Evolutionary conservation across 140 eudicot species (phyloP), one percentile per base, ranked within the genome.

Genomic region (Anethum foeniculum): DNA sequence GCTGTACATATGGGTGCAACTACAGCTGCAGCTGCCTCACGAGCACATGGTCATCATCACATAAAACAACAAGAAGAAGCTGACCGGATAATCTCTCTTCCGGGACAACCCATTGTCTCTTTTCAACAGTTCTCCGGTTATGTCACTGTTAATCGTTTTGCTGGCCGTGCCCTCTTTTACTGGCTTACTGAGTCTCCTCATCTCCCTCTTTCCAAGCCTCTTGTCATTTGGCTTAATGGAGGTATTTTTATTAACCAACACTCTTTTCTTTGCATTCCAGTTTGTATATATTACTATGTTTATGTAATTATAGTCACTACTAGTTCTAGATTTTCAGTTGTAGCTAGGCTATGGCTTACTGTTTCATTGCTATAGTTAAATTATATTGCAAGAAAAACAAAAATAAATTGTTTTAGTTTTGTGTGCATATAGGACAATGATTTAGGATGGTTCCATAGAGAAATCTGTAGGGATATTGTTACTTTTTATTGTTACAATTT

Each of bases 151-250:
- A 83, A 92, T 77, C 54, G 89, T n/a, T 83, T 47, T 23, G 95
- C 92, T 76, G 99, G 99, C 14, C 83, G 99, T 83, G 97, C 96
- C 48, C 93, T 95, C 34, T 95, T 95, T 83, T 95, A 95, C 85
- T 95, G 99, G 99, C 91, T 95, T 25, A 95, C 99, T 47, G 99
- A 95, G 83, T 86, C 98, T 9, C 56, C 85, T 67, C 78, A 86
- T n/a, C 65, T 86, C 0, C 91, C 97, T 77, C 78, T 82, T 56
- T 81, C 90, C 27, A 92, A 90, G 79, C 99, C 99, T 48, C 83
- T 95, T 38, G 92, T 95, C 75, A 80, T 95, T 41, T 95, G 99
- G 99, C 99, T 95, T 79, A 95, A 95, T 76, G 99, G 99, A 90
- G 99, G 98, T 94, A 25, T 1, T 4, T 5, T 1, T 56, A 7